Evolutionary conservation across 2,329 filamentous ascomycete genomes (phyloP), one percentile per base, ranked within the genome.

Genomic region (Huntiella moniliformis): DNA sequence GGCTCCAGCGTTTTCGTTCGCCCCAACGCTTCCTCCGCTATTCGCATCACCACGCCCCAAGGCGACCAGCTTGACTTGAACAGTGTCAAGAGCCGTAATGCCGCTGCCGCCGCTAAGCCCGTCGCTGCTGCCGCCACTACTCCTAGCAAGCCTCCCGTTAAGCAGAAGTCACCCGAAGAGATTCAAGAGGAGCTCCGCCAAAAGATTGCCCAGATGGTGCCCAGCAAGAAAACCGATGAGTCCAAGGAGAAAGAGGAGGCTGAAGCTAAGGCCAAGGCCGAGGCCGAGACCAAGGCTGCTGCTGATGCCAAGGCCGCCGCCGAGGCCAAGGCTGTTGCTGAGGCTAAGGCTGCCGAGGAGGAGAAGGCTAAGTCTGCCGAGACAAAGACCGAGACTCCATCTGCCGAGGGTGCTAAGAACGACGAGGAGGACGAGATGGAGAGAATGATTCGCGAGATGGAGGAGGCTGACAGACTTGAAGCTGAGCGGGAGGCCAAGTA

Each of bases 161-260:
- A 68, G 17, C 66, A 66, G 37, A 91, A 91, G 70, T 80, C 80
- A 1, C 73, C 75, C 33, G 81, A 88, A 58, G 82, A 94, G 63
- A 84, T 84, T 52, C 79, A 79, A 49, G 75, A 83, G 53, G 85
- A 93, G 62, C 82, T 87, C 56, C 80, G 81, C 61, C 77, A 82
- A 58, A 79, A 84, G 58, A 79, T 93, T 57, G 75, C 78, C 57
- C 73, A 73, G 44, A 74, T 76, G 46, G 67, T 66, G 2, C 60
- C 55, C 28, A 53, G 18, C 33, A 41, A 39, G 13, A 41, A 45
- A 31, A 44, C 47, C 31, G 41, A 48, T 36, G 36, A 37, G 28
- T 12, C 45, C 15, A 51, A 50, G 34, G 52, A 58, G 46, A 51
- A 51, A 32, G 54, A 51, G 32, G 55, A 50, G 40, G 56, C 54